Evolutionary conservation across 192 early-diverging fungal species (phyloP), one percentile per base, ranked within the genome.

Genomic region (Backusella sp.): DNA sequence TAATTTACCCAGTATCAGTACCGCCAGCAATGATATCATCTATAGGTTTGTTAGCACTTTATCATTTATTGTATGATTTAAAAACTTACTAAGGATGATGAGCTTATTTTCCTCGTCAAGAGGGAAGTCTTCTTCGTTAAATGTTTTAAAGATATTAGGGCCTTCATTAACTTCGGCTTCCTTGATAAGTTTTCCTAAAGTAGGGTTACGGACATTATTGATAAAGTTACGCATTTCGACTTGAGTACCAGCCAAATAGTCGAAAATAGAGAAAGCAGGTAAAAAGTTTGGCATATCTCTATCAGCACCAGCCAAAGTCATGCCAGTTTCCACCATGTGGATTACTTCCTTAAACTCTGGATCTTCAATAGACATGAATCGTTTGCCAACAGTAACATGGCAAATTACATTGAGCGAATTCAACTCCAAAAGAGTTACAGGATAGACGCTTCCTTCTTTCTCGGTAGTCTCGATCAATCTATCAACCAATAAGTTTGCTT

Each of bases 1-100:
- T 62, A 11, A 26, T 9, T 12, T 62, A 62, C 56, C 56, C 56
- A 21, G 74, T 75, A n/a, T 75, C 74, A 15, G 30, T 68, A 52
- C 72, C 72, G 21, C 53, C 72, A 73, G 53, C 26, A 66, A 59
- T 65, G 19, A 73, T 37, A 36, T 73, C 72, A 37, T 21, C 72
- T 73, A 65, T 70, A n/a, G 28, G 1, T 26, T 36, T 8, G 6
- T 70, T 4, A 23, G 19, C 1, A 39, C 19, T 30, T 71, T 46
- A 6, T 71, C 12, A 49, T 67, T 19, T 8, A 32, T 67, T 6
- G 11, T 35, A n/a, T 6, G 0, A 46, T 6, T 46, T 12, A 71
- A 59, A 34, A 12, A 68, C 15, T 28, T 41, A 69, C 68, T 39
- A 35, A 69, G 21, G 35, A 69, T 41, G 11, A 69, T 14, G 8